These are phyloP conservation scores for Phytophthora quininea DNA, from an alignment of 352 stramenopile species.

Conservation along the genomic window DNA sequence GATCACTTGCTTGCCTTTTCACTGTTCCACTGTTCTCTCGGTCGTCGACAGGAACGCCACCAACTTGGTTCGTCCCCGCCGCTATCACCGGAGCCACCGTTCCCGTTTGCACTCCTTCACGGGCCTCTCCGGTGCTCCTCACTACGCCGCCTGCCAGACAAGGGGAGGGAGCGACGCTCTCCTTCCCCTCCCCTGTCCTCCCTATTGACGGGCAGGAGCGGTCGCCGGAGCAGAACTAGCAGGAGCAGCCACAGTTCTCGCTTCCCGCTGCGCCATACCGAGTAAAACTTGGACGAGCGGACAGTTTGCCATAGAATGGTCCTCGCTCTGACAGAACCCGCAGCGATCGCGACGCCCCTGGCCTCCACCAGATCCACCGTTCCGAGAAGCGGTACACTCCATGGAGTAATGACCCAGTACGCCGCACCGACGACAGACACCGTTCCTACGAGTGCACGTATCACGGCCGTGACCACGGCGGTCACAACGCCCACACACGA, in stretches of 20 bases:
- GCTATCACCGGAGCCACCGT: too few species aligned
- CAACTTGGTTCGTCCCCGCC: too few species aligned
- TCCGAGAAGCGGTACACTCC: background rate
- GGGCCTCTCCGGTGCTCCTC: background rate
- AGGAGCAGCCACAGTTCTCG: background rate
- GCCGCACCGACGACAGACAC: background rate
- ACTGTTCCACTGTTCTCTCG: too few species aligned
- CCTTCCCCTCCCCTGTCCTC: background rate
- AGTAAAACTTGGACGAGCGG: background rate
- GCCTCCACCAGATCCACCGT: background rate
- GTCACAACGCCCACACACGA: background rate
- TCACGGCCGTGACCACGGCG: background rate
- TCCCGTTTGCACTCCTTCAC: too few species aligned
- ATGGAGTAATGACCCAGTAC: background rate
- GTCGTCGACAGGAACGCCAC: too few species aligned
- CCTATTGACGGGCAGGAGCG: background rate
- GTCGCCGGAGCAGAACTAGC: background rate
- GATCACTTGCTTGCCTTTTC: too few species aligned
- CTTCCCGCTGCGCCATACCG: background rate
- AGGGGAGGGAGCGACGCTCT: background rate
- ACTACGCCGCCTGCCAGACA: background rate
- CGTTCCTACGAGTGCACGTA: background rate
- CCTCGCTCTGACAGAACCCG: background rate
- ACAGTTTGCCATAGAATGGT: background rate
- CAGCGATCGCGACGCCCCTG: background rate